phyloP scores from a whole-genome alignment of 306 rosid species.

The Oxytropis ochrocephala region DNA sequence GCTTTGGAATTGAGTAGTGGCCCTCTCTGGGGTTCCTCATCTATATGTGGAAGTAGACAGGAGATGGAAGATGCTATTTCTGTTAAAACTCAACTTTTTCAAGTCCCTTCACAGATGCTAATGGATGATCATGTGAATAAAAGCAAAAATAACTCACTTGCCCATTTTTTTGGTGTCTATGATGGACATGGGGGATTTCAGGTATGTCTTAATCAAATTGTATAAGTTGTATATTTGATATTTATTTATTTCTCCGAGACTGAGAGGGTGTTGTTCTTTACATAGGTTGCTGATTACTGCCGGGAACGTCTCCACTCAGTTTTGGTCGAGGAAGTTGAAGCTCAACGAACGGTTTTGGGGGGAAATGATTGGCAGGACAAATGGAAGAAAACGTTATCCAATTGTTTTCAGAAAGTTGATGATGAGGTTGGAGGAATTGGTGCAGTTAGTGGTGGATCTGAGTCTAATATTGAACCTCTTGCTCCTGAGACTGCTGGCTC shows the following conservation, averaged over 20 bases:
- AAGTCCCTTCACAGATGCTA: constrained; percentile 45
- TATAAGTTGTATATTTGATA: background rate
- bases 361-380: constrained; percentile 37
- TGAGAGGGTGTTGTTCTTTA: background rate
- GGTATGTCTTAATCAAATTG: constrained; percentile 35
- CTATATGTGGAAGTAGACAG: constrained; percentile 56
- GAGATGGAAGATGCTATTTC: constrained; percentile 85
- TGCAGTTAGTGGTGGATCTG: constrained; percentile 19
- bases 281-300: constrained; percentile 78
- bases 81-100: constrained; percentile 43
- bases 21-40: constrained; percentile 66
- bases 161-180: constrained; percentile 73
- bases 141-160: constrained; percentile 16
- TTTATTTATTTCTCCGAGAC: constrained; percentile 6
- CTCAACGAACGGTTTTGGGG: constrained; percentile 19
- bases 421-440: constrained; percentile 54
- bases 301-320: constrained; percentile 56
- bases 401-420: constrained; percentile 62
- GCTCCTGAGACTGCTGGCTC: constrained; percentile 81
- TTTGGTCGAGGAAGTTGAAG: constrained; percentile 58
- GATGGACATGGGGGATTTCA: constrained; percentile 86
- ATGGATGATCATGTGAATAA: constrained; percentile 29
- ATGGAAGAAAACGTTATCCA: constrained; percentile 57
- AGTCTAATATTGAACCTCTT: constrained; percentile 30
- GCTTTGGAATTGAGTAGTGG: constrained; percentile 24